Evolutionary conservation across 148 eudicot genomes (phyloP).

Genomic region (Diospyros kaki): DNA sequence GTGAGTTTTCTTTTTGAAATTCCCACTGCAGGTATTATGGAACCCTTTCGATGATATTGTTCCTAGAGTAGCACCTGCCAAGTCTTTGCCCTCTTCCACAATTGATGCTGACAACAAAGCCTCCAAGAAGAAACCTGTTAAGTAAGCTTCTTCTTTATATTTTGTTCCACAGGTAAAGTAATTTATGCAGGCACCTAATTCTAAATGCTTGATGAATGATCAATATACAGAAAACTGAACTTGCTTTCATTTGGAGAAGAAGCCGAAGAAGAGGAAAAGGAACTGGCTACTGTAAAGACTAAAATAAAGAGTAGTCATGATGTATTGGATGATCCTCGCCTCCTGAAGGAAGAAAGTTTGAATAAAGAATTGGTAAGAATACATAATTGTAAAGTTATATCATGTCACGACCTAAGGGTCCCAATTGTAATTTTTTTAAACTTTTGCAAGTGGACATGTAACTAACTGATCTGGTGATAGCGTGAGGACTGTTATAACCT

Average conservation of each 20-base stretch:
- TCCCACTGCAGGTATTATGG: constrained; percentile 70
- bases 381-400: not conserved
- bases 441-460: no score
- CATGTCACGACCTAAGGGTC: not conserved
- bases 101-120: constrained; percentile 42
- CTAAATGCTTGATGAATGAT: not conserved
- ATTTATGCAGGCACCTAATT: constrained; percentile 5
- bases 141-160: constrained; percentile 43
- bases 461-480: no score
- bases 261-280: constrained; percentile 95
- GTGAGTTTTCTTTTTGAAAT: constrained; percentile 13
- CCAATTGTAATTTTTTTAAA: no score
- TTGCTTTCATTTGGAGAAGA: constrained; percentile 98
- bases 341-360: constrained; percentile 54
- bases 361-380: constrained; percentile 53
- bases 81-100: constrained; percentile 35
- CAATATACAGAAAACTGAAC: constrained; percentile 65
- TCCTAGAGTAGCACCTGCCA: constrained; percentile 52
- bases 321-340: constrained; percentile 94
- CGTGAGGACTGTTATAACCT: no score
- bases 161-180: not conserved
- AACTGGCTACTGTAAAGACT: constrained; percentile 56
- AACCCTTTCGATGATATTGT: constrained; percentile 94
- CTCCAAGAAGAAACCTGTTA: constrained; percentile 69
- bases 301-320: constrained; percentile 96